Evolutionary conservation across 139 green algal genomes (phyloP).

Genomic region (Micractinium sp.): DNA sequence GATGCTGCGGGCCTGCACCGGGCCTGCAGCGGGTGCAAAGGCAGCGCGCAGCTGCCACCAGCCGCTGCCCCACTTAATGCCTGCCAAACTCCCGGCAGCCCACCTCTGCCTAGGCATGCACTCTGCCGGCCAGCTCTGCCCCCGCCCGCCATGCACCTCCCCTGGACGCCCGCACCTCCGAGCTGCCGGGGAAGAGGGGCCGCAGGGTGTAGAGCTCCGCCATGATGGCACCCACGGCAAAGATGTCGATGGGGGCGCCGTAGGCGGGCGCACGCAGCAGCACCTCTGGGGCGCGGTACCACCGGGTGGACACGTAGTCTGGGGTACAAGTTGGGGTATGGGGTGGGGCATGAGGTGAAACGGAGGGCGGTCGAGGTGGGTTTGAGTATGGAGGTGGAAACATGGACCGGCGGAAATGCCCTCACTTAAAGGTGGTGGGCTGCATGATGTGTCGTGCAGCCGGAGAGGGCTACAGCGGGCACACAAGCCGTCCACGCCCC

Average conservation of each 20-base stretch:
- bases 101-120: no score
- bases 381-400: no score
- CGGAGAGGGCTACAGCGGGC: not conserved
- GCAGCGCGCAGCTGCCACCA: not conserved
- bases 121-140: not conserved
- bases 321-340: not conserved
- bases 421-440: not conserved
- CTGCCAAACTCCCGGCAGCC: no score
- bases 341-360: not conserved
- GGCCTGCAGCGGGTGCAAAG: no score
- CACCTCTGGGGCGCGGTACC: conserved; percentile 84
- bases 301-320: conserved; percentile 95
- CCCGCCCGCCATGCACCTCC: not conserved
- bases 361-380: not conserved
- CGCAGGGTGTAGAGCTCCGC: conserved; percentile 94
- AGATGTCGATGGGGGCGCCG: conserved; percentile 90
- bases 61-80: not conserved
- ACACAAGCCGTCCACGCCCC: not conserved
- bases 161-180: conserved; percentile 46
- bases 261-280: conserved; percentile 91
- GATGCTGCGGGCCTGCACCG: no score
- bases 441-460: not conserved
- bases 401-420: not conserved
- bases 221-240: conserved; percentile 95
- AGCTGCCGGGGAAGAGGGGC: conserved; percentile 88